Evolutionary conservation across 164 flowering plant genomes (phyloP).

Genomic region (Protea cynaroides): DNA sequence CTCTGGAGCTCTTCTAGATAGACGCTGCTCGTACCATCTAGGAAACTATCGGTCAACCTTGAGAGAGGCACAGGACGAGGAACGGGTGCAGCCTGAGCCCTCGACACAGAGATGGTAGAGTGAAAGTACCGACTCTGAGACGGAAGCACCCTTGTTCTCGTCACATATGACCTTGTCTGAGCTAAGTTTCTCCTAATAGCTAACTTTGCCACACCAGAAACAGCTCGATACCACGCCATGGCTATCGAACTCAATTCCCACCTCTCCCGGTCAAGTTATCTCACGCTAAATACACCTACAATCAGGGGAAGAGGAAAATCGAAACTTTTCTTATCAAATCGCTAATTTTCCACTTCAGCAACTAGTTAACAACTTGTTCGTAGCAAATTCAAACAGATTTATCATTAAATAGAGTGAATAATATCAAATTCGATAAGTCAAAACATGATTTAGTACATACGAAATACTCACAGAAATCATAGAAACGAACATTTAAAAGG

Average conservation of each 20-base stretch:
- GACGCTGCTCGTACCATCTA: slow-evolving; percentile 94
- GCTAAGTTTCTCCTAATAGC: slow-evolving; percentile 57
- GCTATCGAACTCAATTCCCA: slow-evolving; percentile 2
- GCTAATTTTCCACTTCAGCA: too few species aligned
- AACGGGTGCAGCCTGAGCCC: slow-evolving; percentile 63
- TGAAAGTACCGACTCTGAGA: slow-evolving; percentile 46
- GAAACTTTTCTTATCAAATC: too few species aligned
- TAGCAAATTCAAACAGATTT: too few species aligned
- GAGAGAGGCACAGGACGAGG: slow-evolving; percentile 92
- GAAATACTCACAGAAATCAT: too few species aligned
- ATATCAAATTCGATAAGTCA: neutral
- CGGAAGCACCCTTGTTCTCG: slow-evolving; percentile 33
- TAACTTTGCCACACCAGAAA: slow-evolving; percentile 52
- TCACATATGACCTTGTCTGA: slow-evolving; percentile 34
- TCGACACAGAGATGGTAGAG: slow-evolving; percentile 38
- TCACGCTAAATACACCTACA: too few species aligned
- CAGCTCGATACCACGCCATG: slow-evolving; percentile 86
- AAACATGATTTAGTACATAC: too few species aligned
- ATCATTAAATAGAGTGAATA: too few species aligned
- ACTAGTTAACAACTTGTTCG: too few species aligned
- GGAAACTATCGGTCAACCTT: slow-evolving; percentile 78
- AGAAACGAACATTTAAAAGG: too few species aligned
- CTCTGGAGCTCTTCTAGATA: slow-evolving; percentile 94
- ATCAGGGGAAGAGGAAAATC: too few species aligned
- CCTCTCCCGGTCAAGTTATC: too few species aligned